Evolutionary conservation across 2,329 filamentous ascomycete genomes (phyloP).

Genomic region (Alternaria incomplexa): DNA sequence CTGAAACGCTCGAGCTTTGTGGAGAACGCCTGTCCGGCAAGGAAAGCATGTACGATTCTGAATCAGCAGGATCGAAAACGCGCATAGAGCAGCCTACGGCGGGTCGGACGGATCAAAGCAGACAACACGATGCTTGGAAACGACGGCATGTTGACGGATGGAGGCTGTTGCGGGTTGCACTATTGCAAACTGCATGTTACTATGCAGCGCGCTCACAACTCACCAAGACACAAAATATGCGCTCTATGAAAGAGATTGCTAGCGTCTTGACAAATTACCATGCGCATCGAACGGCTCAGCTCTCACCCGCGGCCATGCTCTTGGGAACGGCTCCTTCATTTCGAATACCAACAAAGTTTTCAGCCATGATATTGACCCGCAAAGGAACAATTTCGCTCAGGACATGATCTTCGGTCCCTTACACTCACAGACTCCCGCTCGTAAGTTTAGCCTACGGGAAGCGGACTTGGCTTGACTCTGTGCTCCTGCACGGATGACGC

Average conservation of each 20-base stretch:
- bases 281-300: slow-evolving; percentile 11
- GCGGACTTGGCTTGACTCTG: slow-evolving; percentile 34
- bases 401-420: slow-evolving; percentile 37
- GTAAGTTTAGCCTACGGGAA: slow-evolving; percentile 44
- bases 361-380: slow-evolving; percentile 17
- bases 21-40: slow-evolving; percentile 17
- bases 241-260: slow-evolving; percentile 8
- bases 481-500: slow-evolving; percentile 43
- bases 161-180: background rate
- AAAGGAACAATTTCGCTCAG: slow-evolving; percentile 27
- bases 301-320: slow-evolving; percentile 15
- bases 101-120: background rate
- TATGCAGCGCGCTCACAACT: slow-evolving; percentile 1
- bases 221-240: background rate
- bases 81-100: slow-evolving; percentile 6
- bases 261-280: slow-evolving; percentile 12
- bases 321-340: slow-evolving; percentile 18
- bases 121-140: background rate
- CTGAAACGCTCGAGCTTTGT: slow-evolving; percentile 22
- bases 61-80: slow-evolving; percentile 4
- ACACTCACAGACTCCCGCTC: slow-evolving; percentile 44
- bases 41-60: slow-evolving; percentile 9
- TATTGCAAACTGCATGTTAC: slow-evolving; percentile 1
- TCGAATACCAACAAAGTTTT: slow-evolving; percentile 17
- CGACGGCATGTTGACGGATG: background rate